Evolutionary conservation across 2,329 filamentous ascomycete species (phyloP), one percentile per base, ranked within the genome.

Genomic region (Mollisia scopiformis): DNA sequence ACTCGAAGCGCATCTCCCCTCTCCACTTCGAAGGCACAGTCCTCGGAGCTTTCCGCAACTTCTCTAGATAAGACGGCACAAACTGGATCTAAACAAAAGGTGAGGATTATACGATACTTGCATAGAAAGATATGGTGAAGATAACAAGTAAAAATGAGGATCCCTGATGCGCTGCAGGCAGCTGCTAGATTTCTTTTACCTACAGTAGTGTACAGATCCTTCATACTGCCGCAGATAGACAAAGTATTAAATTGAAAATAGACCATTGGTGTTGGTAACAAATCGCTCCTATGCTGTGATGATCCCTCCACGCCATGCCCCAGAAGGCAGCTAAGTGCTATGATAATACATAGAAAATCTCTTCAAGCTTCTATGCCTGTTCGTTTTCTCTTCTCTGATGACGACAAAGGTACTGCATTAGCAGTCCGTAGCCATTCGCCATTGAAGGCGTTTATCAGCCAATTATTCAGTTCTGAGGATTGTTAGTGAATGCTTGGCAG

Each of bases 371-470:
- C 49, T 2, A 51, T 51, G 13, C 30, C 19, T 49, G 33, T 30
- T 33, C 41, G 28, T 43, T 33, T 53, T 51, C 64, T 60, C 33
- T 62, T 65, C 13, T 68, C 59, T 6, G 64, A 55, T 8, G 61
- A 54, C 23, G 66, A 39, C 19, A 73, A 43, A 27, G 73, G 73
- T 13, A 69, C 66, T 21, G 72, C 69, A 52, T 74, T 68, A n/a
- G 67, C 61, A 21, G 72, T 74, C 31, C 68, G 79, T 53, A 94
- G 80, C 92, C 94, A 98, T 75, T 97, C 93, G 55, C 95, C 95
- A 69, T 98, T 98, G 75, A 99, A 99, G 1, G 95, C 95, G 74
- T 97, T 98, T 73, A 97, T 85, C 57, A 99, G 86, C 94, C 94
- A 99, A 74, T 91, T 93, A 60, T 83, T 88, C 31, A 97, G 76